Evolutionary conservation across 495 filamentous ascomycete genomes (phyloP).

Genomic region (Tuber microsphaerosporum): DNA sequence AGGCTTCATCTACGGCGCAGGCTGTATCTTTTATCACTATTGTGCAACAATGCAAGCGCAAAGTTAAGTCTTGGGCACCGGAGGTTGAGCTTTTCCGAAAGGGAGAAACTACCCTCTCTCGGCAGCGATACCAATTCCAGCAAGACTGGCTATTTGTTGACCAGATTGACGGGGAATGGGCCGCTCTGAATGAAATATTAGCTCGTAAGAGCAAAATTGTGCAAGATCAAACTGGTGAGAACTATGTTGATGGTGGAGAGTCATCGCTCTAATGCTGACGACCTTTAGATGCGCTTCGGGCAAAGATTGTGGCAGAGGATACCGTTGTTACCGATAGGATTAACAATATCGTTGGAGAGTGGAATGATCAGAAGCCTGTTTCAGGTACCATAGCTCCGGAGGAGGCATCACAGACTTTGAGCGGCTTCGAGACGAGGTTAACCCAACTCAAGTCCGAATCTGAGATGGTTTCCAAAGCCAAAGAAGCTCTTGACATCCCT

Average conservation of each 20-base stretch:
- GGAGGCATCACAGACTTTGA: constrained; percentile 70
- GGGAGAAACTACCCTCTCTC: constrained; percentile 79
- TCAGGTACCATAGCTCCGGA: constrained; percentile 86
- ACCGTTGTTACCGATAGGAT: constrained; percentile 83
- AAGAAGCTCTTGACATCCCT: constrained; percentile 89
- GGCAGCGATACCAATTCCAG: constrained; percentile 88
- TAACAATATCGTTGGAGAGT: constrained; percentile 67
- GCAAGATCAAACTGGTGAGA: constrained; percentile 66
- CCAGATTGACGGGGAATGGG: constrained; percentile 91
- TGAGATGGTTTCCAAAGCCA: constrained; percentile 90
- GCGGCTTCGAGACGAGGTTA: constrained; percentile 71
- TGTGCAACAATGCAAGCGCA: constrained; percentile 89
- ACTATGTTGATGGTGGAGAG: neutral
- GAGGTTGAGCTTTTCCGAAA: constrained; percentile 93
- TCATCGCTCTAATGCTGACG: neutral
- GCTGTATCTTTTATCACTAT: constrained; percentile 97
- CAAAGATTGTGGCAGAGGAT: constrained; percentile 95
- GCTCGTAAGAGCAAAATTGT: constrained; percentile 86
- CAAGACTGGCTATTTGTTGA: constrained; percentile 89
- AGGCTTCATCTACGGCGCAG: constrained; percentile 86
- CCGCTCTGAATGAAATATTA: constrained; percentile 78
- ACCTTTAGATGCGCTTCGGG: constrained; percentile 65
- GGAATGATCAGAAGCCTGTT: constrained; percentile 94
- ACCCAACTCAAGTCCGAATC: constrained; percentile 75
- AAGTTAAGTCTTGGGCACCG: constrained; percentile 85